These are phyloP conservation scores for Ophiostoma perfectum DNA, from an alignment of 2,329 filamentous ascomycete genomes.

Conservation along the genomic window DNA sequence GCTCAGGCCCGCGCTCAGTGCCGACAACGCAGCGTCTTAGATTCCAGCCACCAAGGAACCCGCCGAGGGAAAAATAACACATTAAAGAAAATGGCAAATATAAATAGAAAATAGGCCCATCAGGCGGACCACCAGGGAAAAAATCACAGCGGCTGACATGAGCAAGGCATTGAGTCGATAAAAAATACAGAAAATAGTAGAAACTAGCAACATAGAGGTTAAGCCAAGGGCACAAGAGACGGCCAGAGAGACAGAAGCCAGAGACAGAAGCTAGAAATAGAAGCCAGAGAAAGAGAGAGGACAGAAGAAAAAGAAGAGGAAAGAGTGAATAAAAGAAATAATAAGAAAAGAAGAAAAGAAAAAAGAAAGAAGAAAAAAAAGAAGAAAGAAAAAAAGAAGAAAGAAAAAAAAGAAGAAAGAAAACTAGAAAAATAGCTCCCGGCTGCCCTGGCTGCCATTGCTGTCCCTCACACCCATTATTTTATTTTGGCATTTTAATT, in stretches of 20 bases:
- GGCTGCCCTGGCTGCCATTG: conserved; percentile 4
- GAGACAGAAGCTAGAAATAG: no score
- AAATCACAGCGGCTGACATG: neutral
- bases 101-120: neutral
- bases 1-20: neutral
- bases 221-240: no score
- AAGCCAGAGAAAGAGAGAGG: no score
- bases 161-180: neutral
- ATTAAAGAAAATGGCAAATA: neutral
- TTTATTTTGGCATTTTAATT: neutral
- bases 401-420: conserved; percentile 6
- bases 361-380: conserved; percentile 13
- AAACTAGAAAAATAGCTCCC: conserved; percentile 7
- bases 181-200: neutral
- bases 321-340: neutral
- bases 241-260: no score
- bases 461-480: neutral
- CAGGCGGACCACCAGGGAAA: conserved; percentile 4
- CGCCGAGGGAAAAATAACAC: conserved; percentile 3
- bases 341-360: no score
- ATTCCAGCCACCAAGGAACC: conserved; percentile 3
- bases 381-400: conserved; percentile 13
- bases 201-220: no score
- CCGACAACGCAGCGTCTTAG: conserved; percentile 6
- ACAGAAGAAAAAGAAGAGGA: neutral